phyloP scores from a whole-genome alignment of 1,284 basidiomycete genomes.

The Leccinum subrobustum region DNA sequence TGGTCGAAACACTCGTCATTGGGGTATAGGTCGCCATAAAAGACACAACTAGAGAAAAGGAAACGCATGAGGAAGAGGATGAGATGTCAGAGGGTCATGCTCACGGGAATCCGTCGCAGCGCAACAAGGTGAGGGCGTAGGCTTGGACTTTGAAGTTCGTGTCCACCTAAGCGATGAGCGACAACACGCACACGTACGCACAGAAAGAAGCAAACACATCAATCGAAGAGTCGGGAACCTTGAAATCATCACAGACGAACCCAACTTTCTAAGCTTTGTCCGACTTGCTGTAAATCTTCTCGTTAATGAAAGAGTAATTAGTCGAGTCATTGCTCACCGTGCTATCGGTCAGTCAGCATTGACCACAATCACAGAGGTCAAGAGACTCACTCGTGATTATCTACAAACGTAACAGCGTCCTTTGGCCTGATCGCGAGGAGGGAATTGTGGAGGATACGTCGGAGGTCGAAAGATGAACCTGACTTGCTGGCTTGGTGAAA shows the following conservation, averaged over 20 bases:
- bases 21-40: constrained; percentile 87
- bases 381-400: constrained; percentile 73
- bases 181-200: neutral
- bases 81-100: neutral
- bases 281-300: constrained; percentile 51
- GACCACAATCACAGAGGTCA: neutral
- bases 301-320: constrained; percentile 1
- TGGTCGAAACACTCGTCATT: constrained; percentile 64
- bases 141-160: constrained; percentile 73
- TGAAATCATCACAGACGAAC: constrained; percentile 38
- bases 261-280: constrained; percentile 77
- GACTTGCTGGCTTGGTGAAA: constrained; percentile 63
- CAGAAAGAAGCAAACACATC: neutral
- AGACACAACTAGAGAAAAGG: constrained; percentile 65
- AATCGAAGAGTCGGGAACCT: neutral
- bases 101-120: constrained; percentile 78
- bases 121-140: constrained; percentile 86
- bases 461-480: constrained; percentile 62
- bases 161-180: constrained; percentile 49
- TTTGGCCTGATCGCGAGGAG: constrained; percentile 56
- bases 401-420: constrained; percentile 81
- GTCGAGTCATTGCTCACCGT: constrained; percentile 45
- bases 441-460: constrained; percentile 58
- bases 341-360: constrained; percentile 31
- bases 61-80: neutral